phyloP scores from a whole-genome alignment of 306 rosid species.

The Hippophae tibetana region DNA sequence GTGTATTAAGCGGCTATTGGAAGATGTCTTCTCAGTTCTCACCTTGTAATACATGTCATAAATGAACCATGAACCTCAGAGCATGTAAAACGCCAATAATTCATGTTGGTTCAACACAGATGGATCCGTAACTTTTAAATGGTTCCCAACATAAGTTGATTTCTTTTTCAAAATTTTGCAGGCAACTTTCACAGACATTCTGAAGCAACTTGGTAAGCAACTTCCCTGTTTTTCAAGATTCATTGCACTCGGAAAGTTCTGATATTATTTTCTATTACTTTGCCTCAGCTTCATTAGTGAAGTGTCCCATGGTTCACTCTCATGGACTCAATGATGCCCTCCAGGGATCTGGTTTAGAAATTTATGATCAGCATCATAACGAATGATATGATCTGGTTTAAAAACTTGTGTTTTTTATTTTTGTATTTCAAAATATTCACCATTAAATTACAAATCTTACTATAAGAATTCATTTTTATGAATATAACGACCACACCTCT shows the following conservation, averaged over 20 bases:
- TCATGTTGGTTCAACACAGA: background rate
- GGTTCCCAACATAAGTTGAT: background rate
- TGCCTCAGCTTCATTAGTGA: background rate
- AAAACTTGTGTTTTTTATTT: no score
- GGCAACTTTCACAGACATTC: slow-evolving; percentile 98
- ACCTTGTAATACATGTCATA: background rate
- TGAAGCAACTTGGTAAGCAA: slow-evolving; percentile 71
- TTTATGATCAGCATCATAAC: background rate
- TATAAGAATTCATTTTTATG: no score
- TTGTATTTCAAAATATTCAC: no score
- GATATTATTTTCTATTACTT: background rate
- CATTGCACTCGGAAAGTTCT: background rate
- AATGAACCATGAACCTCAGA: background rate
- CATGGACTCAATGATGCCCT: background rate
- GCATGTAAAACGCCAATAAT: background rate
- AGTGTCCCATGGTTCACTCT: background rate
- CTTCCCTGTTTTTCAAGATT: background rate
- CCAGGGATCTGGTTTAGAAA: slow-evolving; percentile 2
- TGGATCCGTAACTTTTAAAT: background rate
- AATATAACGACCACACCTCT: no score
- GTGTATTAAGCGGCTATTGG: background rate
- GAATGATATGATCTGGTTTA: background rate
- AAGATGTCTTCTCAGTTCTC: background rate
- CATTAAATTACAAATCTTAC: no score
- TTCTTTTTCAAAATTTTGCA: slow-evolving; percentile 30